phyloP scores from a whole-genome alignment of 306 rosid genomes.

The Prunus padus region DNA sequence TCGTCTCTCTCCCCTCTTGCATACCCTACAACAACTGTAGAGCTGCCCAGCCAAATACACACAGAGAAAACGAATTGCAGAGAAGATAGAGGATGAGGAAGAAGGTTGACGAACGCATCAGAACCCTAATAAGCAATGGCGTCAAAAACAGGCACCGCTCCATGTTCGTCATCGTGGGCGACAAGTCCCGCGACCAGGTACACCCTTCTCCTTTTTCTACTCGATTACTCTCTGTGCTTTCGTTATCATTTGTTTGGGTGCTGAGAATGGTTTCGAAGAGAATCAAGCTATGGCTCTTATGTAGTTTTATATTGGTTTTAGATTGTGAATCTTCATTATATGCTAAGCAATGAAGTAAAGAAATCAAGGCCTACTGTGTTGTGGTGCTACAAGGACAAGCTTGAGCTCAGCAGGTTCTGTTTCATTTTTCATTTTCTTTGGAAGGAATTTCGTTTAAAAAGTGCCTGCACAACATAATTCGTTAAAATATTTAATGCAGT shows the following conservation, averaged over 20 bases:
- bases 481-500: slow-evolving; percentile 48
- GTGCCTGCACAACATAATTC: slow-evolving; percentile 18
- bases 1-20: too few relatives aligned
- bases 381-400: slow-evolving; percentile 96
- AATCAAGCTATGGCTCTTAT: neutral
- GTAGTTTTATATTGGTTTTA: slow-evolving; percentile 21
- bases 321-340: slow-evolving; percentile 89
- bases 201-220: neutral
- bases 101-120: slow-evolving; percentile 89
- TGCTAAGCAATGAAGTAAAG: slow-evolving; percentile 76
- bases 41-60: neutral
- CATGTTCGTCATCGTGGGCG: slow-evolving; percentile 83
- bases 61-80: neutral
- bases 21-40: neutral
- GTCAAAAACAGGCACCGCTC: slow-evolving; percentile 81
- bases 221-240: neutral
- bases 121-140: slow-evolving; percentile 91
- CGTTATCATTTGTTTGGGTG: too few relatives aligned
- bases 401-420: slow-evolving; percentile 80
- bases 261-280: neutral
- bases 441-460: neutral
- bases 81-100: slow-evolving; percentile 59
- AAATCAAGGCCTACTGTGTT: slow-evolving; percentile 74
- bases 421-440: too few relatives aligned
- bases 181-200: slow-evolving; percentile 95